phyloP scores from a whole-genome alignment of 768 basidiomycete species.

The Leccinellum albellum region DNA sequence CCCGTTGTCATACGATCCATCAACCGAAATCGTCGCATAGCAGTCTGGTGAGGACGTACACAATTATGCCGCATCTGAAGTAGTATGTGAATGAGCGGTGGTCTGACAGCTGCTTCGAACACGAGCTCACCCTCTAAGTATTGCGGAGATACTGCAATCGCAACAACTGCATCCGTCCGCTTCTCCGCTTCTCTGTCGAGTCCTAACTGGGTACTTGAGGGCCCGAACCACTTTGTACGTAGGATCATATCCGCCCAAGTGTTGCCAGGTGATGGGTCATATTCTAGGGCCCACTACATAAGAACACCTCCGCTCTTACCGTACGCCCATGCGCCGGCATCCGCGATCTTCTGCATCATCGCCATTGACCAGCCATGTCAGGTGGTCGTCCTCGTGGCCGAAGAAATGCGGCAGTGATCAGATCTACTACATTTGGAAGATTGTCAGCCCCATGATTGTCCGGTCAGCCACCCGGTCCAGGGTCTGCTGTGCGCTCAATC shows the following conservation, averaged over 20 bases:
- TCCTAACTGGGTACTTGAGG: neutral
- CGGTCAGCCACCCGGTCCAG: constrained; percentile 8
- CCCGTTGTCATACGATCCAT: neutral
- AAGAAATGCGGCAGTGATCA: neutral
- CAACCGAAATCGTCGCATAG: neutral
- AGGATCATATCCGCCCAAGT: neutral
- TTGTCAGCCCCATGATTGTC: constrained; percentile 10
- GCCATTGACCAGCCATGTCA: neutral
- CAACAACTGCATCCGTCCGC: neutral
- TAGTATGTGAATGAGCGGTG: neutral
- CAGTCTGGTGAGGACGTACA: neutral
- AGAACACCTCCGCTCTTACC: neutral
- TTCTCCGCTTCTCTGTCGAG: neutral
- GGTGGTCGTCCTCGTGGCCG: neutral
- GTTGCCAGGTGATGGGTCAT: neutral
- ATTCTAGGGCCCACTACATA: neutral
- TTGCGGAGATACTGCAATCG: neutral
- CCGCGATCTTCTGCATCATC: neutral
- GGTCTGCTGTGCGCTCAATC: too few relatives aligned
- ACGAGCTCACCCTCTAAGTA: neutral
- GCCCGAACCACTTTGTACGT: too few relatives aligned
- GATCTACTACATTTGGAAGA: neutral
- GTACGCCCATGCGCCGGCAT: neutral
- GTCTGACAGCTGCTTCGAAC: neutral
- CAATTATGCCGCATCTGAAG: neutral